Evolutionary conservation across 352 stramenopile species (phyloP), one percentile per base, ranked within the genome.

Genomic region (Globisporangium carolinianum): DNA sequence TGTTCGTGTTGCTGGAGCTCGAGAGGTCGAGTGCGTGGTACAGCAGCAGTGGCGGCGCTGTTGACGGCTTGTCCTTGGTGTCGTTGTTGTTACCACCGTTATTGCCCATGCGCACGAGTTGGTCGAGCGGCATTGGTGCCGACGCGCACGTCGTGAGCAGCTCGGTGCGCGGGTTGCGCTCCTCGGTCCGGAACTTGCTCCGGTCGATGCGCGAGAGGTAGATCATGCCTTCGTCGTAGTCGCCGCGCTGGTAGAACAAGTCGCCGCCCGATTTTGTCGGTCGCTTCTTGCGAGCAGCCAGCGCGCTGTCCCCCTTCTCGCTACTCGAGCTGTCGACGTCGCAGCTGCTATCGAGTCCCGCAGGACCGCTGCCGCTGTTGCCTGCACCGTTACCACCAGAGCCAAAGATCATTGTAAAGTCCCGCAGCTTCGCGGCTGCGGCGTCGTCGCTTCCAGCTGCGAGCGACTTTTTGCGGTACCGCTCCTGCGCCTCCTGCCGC

Each of bases 191-290:
- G 54, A 90, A 90, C 32, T 78, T 78, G 42, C 68, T 76, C 61
- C 73, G 79, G 64, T 91, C 77, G 56, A 94, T 87, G 41, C 84
- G 80, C 37, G 83, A 92, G 15, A 94, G 63, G 53, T 94, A 94
- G 58, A 94, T 91, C 52, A 92, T 73, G 12, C 84, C 84, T 71
- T 94, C 83, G 58, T 92, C 75, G 60, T 92, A 94, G 46, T 86
- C 75, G 0, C 84, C 84, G n/a, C 83, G 76, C 61, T 88, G 80
- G 62, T 92, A 94, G 61, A 94, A 94, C 42, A 94, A 62, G 58
- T 94, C 84, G 5, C 82, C 84, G 43, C 76, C 75, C 50, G 81
- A 81, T 51, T 76, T 79, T 61, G 70, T 64, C 12, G 54, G 69
- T 43, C 61, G 71, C 58, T 73, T 77, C 45, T 57, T 51, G 1